Evolutionary conservation across 1,284 basidiomycete genomes (phyloP), one percentile per base, ranked within the genome.

Genomic region (Macrocybe sp.): DNA sequence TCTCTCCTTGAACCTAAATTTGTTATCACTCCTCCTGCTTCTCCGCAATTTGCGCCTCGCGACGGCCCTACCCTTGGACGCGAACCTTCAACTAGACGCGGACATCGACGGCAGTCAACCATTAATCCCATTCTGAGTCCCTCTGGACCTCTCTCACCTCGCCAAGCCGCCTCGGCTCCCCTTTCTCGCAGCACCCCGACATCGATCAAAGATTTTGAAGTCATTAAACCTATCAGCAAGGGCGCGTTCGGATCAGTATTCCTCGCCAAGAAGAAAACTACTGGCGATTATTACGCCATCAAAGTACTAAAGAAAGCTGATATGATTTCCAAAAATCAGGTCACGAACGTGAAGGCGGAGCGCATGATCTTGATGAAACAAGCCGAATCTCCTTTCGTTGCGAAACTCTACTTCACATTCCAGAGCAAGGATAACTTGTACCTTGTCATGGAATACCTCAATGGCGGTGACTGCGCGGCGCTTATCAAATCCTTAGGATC

Each of bases 311-410:
- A 97, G 72, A 99, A 99, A 75, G 92, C 94, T 29, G 97, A 99
- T 70, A 99, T 99, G 97, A 98, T 99, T 63, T 93, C 97, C 41
- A 99, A 99, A 80, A 99, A 99, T 73, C 97, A 99, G 69, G 97
- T 99, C 67, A 99, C 97, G 48, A 99, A 99, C 63, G 96, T 99
- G 66, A 99, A 98, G 71, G 97, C 97, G 2, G 97, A 99, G 72
- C 82, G 97, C 48, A 98, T 96, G 83, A 99, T 99, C 61, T 78
- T 99, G 56, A 99, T 99, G 97, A 96, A 94, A 64, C 96, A 99
- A 66, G 91, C 97, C 0, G 94, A 97, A 67, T 97, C 95, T 8
- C 95, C 97, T n/a, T 98, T 99, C 72, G 96, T 99, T 41, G 94
- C 95, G 30, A 96, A 97, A 70, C 75, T 99, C 32, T 99, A 92